Evolutionary conservation across 139 green algal genomes (phyloP), one percentile per base, ranked within the genome.

Genomic region (Chlorella vulgaris): DNA sequence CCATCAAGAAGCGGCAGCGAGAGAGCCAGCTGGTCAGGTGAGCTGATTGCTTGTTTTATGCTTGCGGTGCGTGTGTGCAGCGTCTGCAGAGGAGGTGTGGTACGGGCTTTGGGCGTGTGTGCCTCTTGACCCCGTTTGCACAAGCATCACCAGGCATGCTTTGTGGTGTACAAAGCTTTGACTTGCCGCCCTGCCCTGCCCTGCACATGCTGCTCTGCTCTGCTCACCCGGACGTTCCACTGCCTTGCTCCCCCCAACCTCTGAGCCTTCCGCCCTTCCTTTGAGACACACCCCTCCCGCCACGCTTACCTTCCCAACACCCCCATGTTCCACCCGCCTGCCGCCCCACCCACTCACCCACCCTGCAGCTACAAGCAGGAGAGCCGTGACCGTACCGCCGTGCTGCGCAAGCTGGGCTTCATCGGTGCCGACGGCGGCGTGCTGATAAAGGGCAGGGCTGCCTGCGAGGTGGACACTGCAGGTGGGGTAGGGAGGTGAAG

Each of bases 331-430:
- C 13, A 4, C 19, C 53, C 67, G 55, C 31, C 29, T 33, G 31
- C 31, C 60, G 18, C 43, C 21, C n/a, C 18, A 21, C 47, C 28
- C 29, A 55, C 47, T 15, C 47, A 55, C 47, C 8, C 31, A 28
- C 10, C 39, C 24, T 19, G 76, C 65, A 86, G 79, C 51, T 94
- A 94, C 80, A 65, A 82, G 50, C 84, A 91, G 67, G 92, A 98
- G 83, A 84, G 81, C 47, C 87, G 83, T 66, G 79, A 87, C 42
- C 86, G 93, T 50, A 84, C 69, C 50, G 76, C 66, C 3, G 94
- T 99, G 75, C 89, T 99, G 70, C 87, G 88, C 33, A 87, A 89
- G 81, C 91, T 99, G 70, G 93, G 94, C 2, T 91, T 97, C 79
- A 84, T 98, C 13, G 84, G 92, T 19, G 87, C 75, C 0, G 90